Evolutionary conservation across 2,329 filamentous ascomycete species (phyloP).

Genomic region (Lachnellula cervina): DNA sequence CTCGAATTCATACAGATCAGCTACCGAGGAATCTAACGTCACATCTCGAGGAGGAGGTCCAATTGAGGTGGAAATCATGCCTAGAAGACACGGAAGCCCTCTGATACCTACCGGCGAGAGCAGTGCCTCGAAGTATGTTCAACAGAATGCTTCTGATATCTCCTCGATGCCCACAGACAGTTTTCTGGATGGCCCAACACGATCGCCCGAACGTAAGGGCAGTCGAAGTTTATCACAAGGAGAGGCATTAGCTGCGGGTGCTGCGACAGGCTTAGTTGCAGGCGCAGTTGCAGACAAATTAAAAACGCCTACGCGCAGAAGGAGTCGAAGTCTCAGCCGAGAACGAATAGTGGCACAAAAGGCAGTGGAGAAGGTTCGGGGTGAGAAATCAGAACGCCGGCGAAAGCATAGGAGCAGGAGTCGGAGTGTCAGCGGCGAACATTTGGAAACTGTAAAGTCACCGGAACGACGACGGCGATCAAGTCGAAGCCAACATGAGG

Average conservation of each 20-base stretch:
- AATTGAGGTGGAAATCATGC: constrained; percentile 79
- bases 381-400: constrained; percentile 42
- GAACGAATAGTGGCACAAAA: constrained; percentile 61
- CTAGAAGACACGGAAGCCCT: constrained; percentile 62
- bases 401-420: constrained; percentile 41
- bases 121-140: constrained; percentile 55
- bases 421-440: constrained; percentile 42
- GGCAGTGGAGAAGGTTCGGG: constrained; percentile 61
- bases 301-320: constrained; percentile 52
- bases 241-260: constrained; percentile 27
- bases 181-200: constrained; percentile 51
- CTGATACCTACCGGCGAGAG: constrained; percentile 54
- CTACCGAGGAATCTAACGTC: constrained; percentile 73
- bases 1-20: constrained; percentile 70
- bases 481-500: constrained; percentile 47
- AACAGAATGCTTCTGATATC: constrained; percentile 73
- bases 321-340: constrained; percentile 60
- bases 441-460: constrained; percentile 41
- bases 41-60: constrained; percentile 60
- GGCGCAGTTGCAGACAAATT: constrained; percentile 41
- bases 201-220: constrained; percentile 29
- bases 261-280: constrained; percentile 38
- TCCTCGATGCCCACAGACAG: constrained; percentile 75
- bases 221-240: constrained; percentile 29
- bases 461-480: constrained; percentile 39